Evolutionary conservation across 2,329 filamentous ascomycete genomes (phyloP), one percentile per base, ranked within the genome.

Genomic region (Neonectria faginata): DNA sequence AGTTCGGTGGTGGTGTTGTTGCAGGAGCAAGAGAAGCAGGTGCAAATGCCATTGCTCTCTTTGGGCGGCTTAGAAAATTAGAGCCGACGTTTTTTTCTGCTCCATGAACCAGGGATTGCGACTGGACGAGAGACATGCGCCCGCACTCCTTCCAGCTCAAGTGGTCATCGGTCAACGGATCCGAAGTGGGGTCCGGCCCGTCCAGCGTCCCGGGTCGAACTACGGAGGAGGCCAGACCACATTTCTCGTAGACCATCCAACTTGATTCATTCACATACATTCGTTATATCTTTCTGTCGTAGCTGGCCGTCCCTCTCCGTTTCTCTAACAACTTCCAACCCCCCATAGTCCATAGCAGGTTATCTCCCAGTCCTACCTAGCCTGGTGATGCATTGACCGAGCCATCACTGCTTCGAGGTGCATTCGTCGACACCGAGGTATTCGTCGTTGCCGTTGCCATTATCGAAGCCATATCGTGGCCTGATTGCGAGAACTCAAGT

Each of bases 311-410:
- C 10, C 39, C 10, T 36, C 33, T 36, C 33, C 16, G 12, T 47
- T 8, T 36, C 18, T 33, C 16, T 59, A 41, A 41, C 39, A 41
- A 2, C 8, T 18, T 11, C n/a, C 10, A 18, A 20, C 10, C n/a
- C 39, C 18, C 39, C n/a, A 1, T 18, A 18, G 16, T 16, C n/a
- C n/a, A 42, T 11, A 42, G n/a, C 7, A 41, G 7, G 39, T 11
- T n/a, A 41, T 14, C n/a, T 18, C 7, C 39, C 39, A 20, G n/a
- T 42, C 57, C 62, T 65, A 71, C 59, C 60, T 72, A 51, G 70
- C 27, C 29, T 29, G 29, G 66, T 31, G 70, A 72, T 50, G 67
- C 57, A 53, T 69, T 68, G 39, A 68, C 45, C 2, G 70, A 70
- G 36, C 67, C 56, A 41, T 71, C 68, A 44, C 61, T 60, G 12